Conservation (phyloP, 1,139 yeast species). For the Pichia sp. region DNA sequence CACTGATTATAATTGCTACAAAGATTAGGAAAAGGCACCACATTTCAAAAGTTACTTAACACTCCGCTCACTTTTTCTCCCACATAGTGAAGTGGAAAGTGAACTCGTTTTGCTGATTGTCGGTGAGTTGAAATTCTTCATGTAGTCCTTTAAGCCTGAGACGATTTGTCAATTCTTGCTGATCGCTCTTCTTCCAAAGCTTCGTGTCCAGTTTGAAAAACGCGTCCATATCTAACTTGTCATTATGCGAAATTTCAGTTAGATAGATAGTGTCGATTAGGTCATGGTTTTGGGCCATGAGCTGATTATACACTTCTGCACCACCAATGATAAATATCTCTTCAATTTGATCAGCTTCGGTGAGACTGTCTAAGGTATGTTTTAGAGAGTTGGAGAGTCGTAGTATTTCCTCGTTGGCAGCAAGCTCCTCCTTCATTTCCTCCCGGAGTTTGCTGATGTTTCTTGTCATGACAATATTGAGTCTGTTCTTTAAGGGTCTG, state of each 20-base stretch:
- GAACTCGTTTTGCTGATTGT: conserved; percentile 46
- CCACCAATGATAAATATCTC: conserved; percentile 88
- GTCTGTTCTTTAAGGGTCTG: conserved; percentile 73
- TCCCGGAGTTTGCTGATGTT: conserved; percentile 25
- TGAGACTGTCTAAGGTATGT: conserved; percentile 36
- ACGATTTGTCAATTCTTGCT: conserved; percentile 19
- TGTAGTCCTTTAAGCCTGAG: conserved; percentile 23
- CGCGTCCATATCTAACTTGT: conserved; percentile 58
- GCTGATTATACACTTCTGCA: conserved; percentile 70
- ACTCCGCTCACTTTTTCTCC: conserved; percentile 31
- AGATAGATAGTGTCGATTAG: conserved; percentile 57
- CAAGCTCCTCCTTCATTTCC: conserved; percentile 25
- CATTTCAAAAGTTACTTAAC: too few relatives aligned
- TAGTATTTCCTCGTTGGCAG: conserved; percentile 28
- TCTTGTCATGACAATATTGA: conserved; percentile 73
- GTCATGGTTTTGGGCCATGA: conserved; percentile 33
- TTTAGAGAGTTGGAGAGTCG: conserved; percentile 45
- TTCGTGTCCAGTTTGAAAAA: conserved; percentile 40
- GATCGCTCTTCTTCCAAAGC: conserved; percentile 25
- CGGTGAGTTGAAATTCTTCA: conserved; percentile 23
- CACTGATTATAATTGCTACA: too few relatives aligned
- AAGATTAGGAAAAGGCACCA: too few relatives aligned
- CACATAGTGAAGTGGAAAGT: conserved; percentile 49
- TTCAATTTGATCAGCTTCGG: conserved; percentile 36
- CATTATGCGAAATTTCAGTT: conserved; percentile 55